Evolutionary conservation across 1,139 yeast species (phyloP), one percentile per base, ranked within the genome.

Genomic region (Hansenula lynferdii): DNA sequence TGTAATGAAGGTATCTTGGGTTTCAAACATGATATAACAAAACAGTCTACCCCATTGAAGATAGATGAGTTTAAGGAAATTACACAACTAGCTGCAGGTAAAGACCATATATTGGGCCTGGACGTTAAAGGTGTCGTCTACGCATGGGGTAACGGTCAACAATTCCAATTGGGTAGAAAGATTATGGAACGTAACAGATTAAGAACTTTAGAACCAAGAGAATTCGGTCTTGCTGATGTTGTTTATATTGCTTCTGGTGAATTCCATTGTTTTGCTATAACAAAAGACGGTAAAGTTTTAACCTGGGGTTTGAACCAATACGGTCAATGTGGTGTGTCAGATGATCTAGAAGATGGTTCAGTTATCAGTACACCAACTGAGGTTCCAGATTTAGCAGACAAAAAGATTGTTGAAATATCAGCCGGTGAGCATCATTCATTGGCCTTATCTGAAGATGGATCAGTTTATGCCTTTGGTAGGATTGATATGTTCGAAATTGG

Each of bases 91-190:
- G 96, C 95, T 3, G 78, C 84, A 1, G 99, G 99, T 34, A 90
- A 90, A 58, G 97, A 92, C 59, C 98, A 92, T 57, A 60, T 92
- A 33, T 61, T 92, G 35, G 94, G 95, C 15, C 68, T 94, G 36
- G 96, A 90, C 57, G 68, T 76, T 20, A 81, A 77, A 54, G 98
- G 98, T 39, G 72, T 80, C 42, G 97, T 90, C 2, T 87, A 75
- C 56, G 90, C 97, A 0, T 94, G 98, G 98, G 99, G 98, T 49
- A 86, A 87, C 57, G 96, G 97, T 15, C 95, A 89, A 53, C 95
- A 86, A 54, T 80, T 70, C 61, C 98, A 92, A 66, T 70, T 92
- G 45, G 98, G 97, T 15, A 76, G 96, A 53, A 80, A 81, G 51
- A 74, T 85, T 17, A 57, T 84, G 54, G 95, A 85, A 53, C 79